Percentiles rank a stretch among this genome's conserved stretches.
phyloP scores from a whole-genome alignment of 2,329 filamentous ascomycete genomes.

The Colletotrichum siamense region DNA sequence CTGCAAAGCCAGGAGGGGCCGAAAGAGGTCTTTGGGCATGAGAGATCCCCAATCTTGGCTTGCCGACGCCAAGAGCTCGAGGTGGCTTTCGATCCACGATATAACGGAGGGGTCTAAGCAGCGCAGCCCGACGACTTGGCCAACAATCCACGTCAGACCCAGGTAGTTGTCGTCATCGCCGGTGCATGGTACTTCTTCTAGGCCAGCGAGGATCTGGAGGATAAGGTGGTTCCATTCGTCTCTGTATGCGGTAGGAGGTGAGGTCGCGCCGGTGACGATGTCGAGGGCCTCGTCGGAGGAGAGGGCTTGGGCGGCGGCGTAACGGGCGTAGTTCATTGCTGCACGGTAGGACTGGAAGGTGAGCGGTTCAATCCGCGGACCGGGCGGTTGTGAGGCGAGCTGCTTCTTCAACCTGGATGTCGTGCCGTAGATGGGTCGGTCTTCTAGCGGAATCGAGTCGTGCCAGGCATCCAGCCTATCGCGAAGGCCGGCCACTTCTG shows the following conservation, averaged over 20 bases:
- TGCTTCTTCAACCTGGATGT: neutral
- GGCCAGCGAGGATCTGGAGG: neutral
- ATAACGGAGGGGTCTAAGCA: neutral
- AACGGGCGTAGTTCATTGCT: neutral
- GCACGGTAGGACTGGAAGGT: neutral
- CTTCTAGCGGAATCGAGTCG: neutral
- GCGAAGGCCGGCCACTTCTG: neutral
- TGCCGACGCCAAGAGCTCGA: neutral
- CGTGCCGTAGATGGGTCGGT: neutral
- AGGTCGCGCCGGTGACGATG: neutral
- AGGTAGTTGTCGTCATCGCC: neutral
- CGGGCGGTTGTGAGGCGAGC: fast-evolving
- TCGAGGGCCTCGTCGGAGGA: neutral
- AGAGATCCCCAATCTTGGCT: neutral
- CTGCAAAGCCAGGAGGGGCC: neutral
- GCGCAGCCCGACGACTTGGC: neutral
- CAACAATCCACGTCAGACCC: neutral
- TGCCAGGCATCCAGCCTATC: neutral
- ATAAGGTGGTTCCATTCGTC: neutral
- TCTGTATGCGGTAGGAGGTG: neutral
- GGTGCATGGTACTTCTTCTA: neutral
- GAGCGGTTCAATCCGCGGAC: neutral
- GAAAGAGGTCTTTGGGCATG: neutral
- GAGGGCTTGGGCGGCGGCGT: neutral
- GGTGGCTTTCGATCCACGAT: neutral